Evolutionary conservation across 768 basidiomycete species (phyloP).

Genomic region (Lentinus tigrinus): DNA sequence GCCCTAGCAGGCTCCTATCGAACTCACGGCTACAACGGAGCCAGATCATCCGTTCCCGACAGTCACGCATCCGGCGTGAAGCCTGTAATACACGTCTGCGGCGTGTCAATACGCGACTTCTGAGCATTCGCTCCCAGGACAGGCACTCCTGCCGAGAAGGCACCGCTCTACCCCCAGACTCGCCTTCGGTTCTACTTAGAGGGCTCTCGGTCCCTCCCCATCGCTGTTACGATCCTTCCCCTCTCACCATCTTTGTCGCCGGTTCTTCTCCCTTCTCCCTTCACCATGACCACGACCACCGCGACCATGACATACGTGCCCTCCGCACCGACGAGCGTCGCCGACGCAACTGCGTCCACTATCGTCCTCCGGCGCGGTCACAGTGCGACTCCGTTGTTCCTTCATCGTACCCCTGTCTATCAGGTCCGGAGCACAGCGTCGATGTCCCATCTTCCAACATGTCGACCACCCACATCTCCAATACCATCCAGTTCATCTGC

Average conservation of each 20-base stretch:
- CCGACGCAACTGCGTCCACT: slow-evolving; percentile 1
- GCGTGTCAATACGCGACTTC: slow-evolving; percentile 13
- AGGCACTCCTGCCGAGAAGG: slow-evolving; percentile 6
- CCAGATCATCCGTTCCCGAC: background rate
- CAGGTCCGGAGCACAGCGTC: background rate
- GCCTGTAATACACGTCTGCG: background rate
- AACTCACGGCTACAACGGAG: background rate
- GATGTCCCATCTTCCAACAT: background rate
- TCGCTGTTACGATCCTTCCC: slow-evolving; percentile 2
- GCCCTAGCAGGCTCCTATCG: background rate
- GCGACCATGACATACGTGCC: slow-evolving; percentile 6
- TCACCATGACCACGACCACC: slow-evolving; percentile 11
- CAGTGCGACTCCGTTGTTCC: slow-evolving; percentile 3
- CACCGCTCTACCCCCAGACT: slow-evolving; percentile 6
- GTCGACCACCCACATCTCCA: background rate
- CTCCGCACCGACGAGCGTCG: background rate
- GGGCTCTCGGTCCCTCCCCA: background rate
- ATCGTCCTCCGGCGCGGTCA: slow-evolving; percentile 7
- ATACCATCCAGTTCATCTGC: background rate
- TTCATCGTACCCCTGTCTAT: slow-evolving; percentile 3
- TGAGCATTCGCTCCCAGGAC: slow-evolving; percentile 12
- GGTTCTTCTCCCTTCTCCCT: slow-evolving; percentile 1
- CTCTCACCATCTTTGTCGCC: slow-evolving; percentile 1
- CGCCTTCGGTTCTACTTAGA: slow-evolving; percentile 6
- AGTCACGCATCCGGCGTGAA: background rate